Evolutionary conservation across 2,329 filamentous ascomycete genomes (phyloP).

Genomic region (Monilinia fructigena): DNA sequence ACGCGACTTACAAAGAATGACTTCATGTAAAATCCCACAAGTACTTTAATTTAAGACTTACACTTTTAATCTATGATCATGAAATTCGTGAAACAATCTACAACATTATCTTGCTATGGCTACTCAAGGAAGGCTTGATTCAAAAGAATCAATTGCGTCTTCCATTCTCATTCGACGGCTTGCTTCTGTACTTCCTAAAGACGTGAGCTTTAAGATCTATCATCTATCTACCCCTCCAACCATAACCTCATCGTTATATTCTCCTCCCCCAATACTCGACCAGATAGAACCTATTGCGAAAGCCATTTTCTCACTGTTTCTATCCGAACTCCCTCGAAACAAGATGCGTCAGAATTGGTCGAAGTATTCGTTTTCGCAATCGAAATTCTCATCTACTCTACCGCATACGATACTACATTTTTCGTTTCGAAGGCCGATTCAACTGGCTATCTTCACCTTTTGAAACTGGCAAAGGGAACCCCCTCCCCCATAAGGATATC

Average conservation of each 20-base stretch:
- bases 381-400: slow-evolving; percentile 85
- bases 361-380: slow-evolving; percentile 74
- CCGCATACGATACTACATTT: slow-evolving; percentile 74
- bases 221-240: slow-evolving; percentile 86
- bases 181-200: slow-evolving; percentile 50
- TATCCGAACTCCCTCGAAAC: slow-evolving; percentile 40
- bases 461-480: slow-evolving; percentile 60
- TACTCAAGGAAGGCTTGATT: slow-evolving; percentile 31
- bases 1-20: slow-evolving; percentile 26
- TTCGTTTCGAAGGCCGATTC: slow-evolving; percentile 98
- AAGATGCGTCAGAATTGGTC: slow-evolving; percentile 30
- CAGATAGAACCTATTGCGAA: slow-evolving; percentile 81
- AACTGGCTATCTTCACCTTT: slow-evolving; percentile 75
- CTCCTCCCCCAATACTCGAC: slow-evolving; percentile 69
- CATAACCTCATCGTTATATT: slow-evolving; percentile 72
- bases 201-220: slow-evolving; percentile 65
- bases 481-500: slow-evolving; percentile 73
- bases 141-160: slow-evolving; percentile 32
- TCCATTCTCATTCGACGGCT: slow-evolving; percentile 37
- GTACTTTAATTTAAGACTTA: not conserved
- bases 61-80: slow-evolving; percentile 24
- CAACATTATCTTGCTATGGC: slow-evolving; percentile 36
- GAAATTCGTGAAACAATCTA: slow-evolving; percentile 20
- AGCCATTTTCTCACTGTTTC: slow-evolving; percentile 72
- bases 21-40: not conserved